These are phyloP conservation scores for Coprinopsis marcescibilis DNA, from an alignment of 768 basidiomycete genomes.

Conservation along the genomic window DNA sequence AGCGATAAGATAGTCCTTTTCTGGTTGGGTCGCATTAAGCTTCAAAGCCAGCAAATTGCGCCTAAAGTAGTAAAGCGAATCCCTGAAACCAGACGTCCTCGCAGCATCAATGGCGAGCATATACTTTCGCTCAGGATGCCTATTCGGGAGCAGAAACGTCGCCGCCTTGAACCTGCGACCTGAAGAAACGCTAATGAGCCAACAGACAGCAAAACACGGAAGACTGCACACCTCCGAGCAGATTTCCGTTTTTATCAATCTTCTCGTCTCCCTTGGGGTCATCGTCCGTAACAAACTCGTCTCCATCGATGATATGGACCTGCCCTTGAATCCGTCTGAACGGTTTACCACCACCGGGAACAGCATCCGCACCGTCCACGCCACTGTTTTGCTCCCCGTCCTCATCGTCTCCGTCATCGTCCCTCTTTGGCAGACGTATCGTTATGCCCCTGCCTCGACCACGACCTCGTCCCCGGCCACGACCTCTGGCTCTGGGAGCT, in stretches of 20 bases:
- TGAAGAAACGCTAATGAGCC: slow-evolving; percentile 24
- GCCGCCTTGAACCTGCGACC: slow-evolving; percentile 84
- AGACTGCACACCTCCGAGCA: slow-evolving; percentile 68
- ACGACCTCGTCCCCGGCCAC: slow-evolving; percentile 33
- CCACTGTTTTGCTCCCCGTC: slow-evolving; percentile 32
- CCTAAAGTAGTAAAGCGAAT: slow-evolving; percentile 97
- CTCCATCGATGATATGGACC: slow-evolving; percentile 75
- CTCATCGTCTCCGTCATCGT: slow-evolving; percentile 29
- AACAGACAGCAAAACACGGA: slow-evolving; percentile 5
- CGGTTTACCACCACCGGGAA: slow-evolving; percentile 54
- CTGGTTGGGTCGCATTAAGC: slow-evolving; percentile 79
- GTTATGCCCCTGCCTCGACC: slow-evolving; percentile 15
- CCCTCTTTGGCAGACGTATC: slow-evolving; percentile 15
- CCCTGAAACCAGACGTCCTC: slow-evolving; percentile 90
- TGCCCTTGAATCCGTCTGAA: slow-evolving; percentile 71
- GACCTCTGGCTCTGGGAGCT: slow-evolving; percentile 24
- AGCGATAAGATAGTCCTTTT: slow-evolving; percentile 90
- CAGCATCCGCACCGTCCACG: slow-evolving; percentile 37
- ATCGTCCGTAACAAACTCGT: slow-evolving; percentile 81
- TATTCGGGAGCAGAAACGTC: slow-evolving; percentile 81
- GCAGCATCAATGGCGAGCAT: slow-evolving; percentile 98
- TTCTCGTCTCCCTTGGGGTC: slow-evolving; percentile 89
- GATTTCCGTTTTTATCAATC: slow-evolving; percentile 77
- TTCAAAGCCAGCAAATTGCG: slow-evolving; percentile 88
- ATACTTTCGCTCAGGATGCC: slow-evolving; percentile 81